These are phyloP conservation scores for Ustilago curta DNA, from an alignment of 1,284 basidiomycete species.

Conservation along the genomic window DNA sequence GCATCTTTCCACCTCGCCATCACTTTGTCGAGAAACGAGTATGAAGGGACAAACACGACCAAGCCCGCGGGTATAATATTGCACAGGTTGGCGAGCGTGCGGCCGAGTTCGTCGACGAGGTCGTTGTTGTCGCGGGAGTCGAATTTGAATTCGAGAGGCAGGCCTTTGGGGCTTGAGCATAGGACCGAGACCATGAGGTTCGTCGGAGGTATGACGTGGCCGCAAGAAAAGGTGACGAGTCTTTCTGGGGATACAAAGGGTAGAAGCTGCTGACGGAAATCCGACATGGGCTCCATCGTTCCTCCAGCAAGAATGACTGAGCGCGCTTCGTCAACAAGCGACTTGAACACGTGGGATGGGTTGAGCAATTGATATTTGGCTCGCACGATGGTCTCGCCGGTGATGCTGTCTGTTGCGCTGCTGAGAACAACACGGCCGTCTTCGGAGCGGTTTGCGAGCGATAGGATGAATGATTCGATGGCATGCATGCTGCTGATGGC, in stretches of 20 bases:
- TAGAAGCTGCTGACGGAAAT: constrained; percentile 86
- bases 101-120: constrained; percentile 85
- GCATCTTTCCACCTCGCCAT: constrained; percentile 77
- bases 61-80: constrained; percentile 86
- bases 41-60: constrained; percentile 94
- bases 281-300: constrained; percentile 97
- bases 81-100: constrained; percentile 81
- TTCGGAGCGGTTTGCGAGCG: constrained; percentile 82
- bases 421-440: constrained; percentile 73
- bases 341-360: constrained; percentile 85
- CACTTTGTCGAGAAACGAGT: constrained; percentile 81
- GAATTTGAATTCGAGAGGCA: constrained; percentile 85
- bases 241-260: constrained; percentile 76
- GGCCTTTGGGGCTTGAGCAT: constrained; percentile 80
- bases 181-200: constrained; percentile 86
- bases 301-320: constrained; percentile 91
- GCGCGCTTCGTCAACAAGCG: constrained; percentile 82
- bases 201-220: constrained; percentile 86
- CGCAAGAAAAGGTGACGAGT: constrained; percentile 85
- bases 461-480: constrained; percentile 86
- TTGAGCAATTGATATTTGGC: constrained; percentile 96
- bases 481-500: constrained; percentile 82
- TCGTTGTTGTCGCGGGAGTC: constrained; percentile 78
- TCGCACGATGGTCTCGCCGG: constrained; percentile 71
- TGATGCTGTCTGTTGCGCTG: not conserved